Evolutionary conservation across 2,329 filamentous ascomycete species (phyloP).

Genomic region (Teratosphaeria nubilosa): DNA sequence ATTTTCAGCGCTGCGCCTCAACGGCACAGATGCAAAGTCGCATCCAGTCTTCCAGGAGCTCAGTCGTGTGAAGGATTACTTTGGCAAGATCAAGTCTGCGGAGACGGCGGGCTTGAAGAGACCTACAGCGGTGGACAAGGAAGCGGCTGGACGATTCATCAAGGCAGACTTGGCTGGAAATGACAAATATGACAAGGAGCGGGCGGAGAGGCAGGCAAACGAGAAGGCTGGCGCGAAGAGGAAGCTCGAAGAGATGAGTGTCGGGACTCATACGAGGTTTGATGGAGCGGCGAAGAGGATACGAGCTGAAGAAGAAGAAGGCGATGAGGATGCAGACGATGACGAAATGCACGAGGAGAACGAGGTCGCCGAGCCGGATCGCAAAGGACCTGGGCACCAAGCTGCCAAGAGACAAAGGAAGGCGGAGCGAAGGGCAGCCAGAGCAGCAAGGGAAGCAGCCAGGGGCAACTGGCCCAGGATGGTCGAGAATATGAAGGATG

Average conservation of each 20-base stretch:
- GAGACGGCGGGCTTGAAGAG: constrained; percentile 54
- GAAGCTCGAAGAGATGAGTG: constrained; percentile 25
- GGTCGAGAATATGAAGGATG: background rate
- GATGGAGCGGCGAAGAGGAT: constrained; percentile 25
- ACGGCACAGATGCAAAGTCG: constrained; percentile 64
- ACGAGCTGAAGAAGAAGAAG: constrained; percentile 19
- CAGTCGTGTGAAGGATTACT: constrained; percentile 79
- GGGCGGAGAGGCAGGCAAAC: constrained; percentile 26
- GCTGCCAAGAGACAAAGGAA: constrained; percentile 9
- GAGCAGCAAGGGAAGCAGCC: background rate
- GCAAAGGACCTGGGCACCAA: background rate
- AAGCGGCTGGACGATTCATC: constrained; percentile 71
- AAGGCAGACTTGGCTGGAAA: constrained; percentile 60
- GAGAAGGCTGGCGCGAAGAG: constrained; percentile 28
- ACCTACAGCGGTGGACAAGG: constrained; percentile 55
- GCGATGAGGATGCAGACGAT: constrained; percentile 5
- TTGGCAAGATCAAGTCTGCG: constrained; percentile 74
- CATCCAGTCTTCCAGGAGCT: constrained; percentile 82
- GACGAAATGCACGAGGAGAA: constrained; percentile 1
- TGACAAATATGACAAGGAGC: constrained; percentile 33
- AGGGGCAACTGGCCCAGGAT: background rate
- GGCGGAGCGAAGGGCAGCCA: constrained; percentile 5
- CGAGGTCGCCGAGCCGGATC: background rate
- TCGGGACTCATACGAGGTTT: constrained; percentile 25
- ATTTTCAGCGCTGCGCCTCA: constrained; percentile 72